Evolutionary conservation across 257 asterid species (phyloP), one percentile per base, ranked within the genome.

Genomic region (Mentha longifolia): DNA sequence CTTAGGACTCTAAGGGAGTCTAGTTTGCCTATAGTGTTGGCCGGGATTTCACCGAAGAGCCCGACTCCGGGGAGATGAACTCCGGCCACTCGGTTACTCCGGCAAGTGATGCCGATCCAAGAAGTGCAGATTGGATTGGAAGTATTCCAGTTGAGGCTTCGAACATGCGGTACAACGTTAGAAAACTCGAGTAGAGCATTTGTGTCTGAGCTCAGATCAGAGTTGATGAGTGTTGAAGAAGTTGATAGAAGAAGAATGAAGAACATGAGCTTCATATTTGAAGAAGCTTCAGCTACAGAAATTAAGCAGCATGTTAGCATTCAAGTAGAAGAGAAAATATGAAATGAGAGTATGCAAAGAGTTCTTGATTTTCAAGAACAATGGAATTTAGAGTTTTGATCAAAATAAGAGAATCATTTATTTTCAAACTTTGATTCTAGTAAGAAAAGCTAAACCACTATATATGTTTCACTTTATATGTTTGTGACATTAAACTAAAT

Each of bases 1-100:
- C 99, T 95, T 9, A 95, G 92, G 31, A 84, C 82, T 67, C 76
- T 72, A n/a, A 95, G 95, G 43, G 82, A 89, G 66, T 69, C 85
- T 1, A 95, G 78, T 71, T 80, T 88, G 3, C 94, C 95, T 2
- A 95, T 76, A 12, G 84, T 89, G 42, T 81, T 76, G 6, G 60
- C 47, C 3, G 98, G 99, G 49, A 95, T 82, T 0, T 86, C 52
- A 16, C 99, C 99, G 61, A 71, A 83, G 4, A 95, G 83, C 15
- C 99, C 99, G 14, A 89, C 56, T 41, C 82, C 99, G 0, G 99
- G 99, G 37, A 95, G 91, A 78, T 80, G 98, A 47, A 95, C 62
- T 6, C 73, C 97, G 3, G 63, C 41, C 46, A 95, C 98, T 77
- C 93, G 75, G 57, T 85, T 82, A 19, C 61, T 52, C 7, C 85